phyloP scores from a whole-genome alignment of 305 asterid species.

The Rubia occidens region DNA sequence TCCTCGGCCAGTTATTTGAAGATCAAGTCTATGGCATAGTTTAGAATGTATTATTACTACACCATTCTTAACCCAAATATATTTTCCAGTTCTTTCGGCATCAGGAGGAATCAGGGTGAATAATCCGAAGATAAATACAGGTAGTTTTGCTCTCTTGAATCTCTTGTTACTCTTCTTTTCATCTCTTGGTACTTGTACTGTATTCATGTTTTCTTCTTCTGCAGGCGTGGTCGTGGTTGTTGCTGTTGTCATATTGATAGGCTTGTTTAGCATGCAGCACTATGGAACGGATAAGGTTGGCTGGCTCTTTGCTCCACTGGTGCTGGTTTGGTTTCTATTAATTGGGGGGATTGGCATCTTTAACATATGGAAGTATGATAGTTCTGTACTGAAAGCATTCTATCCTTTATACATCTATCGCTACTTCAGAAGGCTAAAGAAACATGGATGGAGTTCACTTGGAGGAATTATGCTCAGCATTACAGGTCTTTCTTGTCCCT shows the following conservation, averaged over 20 bases:
- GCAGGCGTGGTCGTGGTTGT: conserved; percentile 85
- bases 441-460: conserved; percentile 73
- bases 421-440: conserved; percentile 54
- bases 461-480: conserved; percentile 98
- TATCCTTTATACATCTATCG: conserved; percentile 73
- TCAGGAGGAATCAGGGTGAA: conserved; percentile 93
- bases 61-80: conserved; percentile 7
- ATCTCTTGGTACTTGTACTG: background rate
- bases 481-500: conserved; percentile 51
- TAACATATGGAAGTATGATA: conserved; percentile 69
- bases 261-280: conserved; percentile 91
- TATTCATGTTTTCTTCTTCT: conserved; percentile 20
- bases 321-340: conserved; percentile 84
- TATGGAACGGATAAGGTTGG: conserved; percentile 94
- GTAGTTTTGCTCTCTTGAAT: conserved; percentile 32
- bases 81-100: conserved; percentile 81
- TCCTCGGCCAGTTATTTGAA: background rate
- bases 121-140: conserved; percentile 79
- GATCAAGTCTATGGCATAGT: background rate
- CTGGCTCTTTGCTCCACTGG: conserved; percentile 94
- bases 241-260: conserved; percentile 76
- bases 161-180: conserved; percentile 2
- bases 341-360: conserved; percentile 89
- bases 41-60: background rate
- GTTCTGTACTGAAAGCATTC: conserved; percentile 77